Conservation (phyloP, 768 basidiomycete genomes). For the Bullera alba region DNA sequence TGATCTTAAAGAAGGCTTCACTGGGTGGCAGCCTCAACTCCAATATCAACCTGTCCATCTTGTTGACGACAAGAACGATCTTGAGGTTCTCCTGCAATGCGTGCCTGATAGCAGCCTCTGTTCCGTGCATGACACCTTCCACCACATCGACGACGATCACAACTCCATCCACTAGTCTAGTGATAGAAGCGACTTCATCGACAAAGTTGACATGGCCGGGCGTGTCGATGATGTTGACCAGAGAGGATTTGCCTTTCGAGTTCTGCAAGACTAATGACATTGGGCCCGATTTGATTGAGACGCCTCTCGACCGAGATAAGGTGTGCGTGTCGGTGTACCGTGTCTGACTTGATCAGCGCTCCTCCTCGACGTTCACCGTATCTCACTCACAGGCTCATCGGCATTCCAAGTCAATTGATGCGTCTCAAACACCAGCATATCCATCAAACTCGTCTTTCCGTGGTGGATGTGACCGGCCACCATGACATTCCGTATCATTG, state of each 20-base stretch:
- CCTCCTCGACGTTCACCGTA: conserved; percentile 7
- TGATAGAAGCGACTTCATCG: conserved; percentile 87
- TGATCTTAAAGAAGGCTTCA: conserved; percentile 98
- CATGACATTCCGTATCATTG: conserved; percentile 92
- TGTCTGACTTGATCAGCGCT: too few relatives aligned
- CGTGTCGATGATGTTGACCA: conserved; percentile 90
- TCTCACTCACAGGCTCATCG: conserved; percentile 69
- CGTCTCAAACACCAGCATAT: conserved; percentile 95
- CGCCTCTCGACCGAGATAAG: conserved; percentile 75
- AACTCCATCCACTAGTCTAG: conserved; percentile 83
- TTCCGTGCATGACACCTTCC: conserved; percentile 94
- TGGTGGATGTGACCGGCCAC: conserved; percentile 96
- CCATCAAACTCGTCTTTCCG: conserved; percentile 92
- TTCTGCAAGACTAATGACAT: conserved; percentile 85
- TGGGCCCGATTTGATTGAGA: conserved; percentile 93
- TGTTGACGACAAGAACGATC: conserved; percentile 91
- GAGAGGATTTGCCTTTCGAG: conserved; percentile 82
- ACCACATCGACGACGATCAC: conserved; percentile 95
- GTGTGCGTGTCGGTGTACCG: conserved; percentile 96
- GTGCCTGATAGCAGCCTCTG: conserved; percentile 80
- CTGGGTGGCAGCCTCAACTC: conserved; percentile 90
- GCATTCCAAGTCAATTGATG: conserved; percentile 92
- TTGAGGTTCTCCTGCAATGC: conserved; percentile 81
- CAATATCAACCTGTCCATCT: conserved; percentile 93
- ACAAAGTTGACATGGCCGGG: conserved; percentile 98